A percentile compares a stretch with the other conserved stretches of the same genome.
These are phyloP conservation scores for Coemansia sp. DNA, from an alignment of 371 early-diverging fungal genomes.

Conservation along the genomic window DNA sequence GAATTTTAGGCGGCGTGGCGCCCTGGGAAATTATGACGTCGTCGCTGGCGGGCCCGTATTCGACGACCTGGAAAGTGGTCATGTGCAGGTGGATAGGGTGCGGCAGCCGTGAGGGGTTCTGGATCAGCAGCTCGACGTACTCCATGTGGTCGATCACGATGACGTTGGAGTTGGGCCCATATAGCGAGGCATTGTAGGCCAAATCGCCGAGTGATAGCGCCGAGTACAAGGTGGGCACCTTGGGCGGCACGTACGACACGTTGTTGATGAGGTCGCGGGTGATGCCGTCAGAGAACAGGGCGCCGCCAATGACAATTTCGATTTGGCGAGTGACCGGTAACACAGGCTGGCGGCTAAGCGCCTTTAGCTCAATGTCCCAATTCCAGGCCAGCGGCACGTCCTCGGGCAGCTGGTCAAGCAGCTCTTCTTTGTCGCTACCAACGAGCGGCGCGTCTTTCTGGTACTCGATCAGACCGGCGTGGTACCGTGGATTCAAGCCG, in stretches of 20 bases:
- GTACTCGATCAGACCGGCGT: slow-evolving; percentile 12
- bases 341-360: slow-evolving; percentile 8
- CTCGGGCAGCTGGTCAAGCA: background rate
- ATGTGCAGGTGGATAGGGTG: slow-evolving; percentile 84
- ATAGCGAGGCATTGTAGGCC: slow-evolving; percentile 57
- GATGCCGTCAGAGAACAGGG: slow-evolving; percentile 7
- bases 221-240: slow-evolving; percentile 67
- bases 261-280: slow-evolving; percentile 48
- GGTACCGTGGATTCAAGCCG: slow-evolving; percentile 12
- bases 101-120: slow-evolving; percentile 61
- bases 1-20: background rate
- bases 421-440: background rate
- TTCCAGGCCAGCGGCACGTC: slow-evolving; percentile 5
- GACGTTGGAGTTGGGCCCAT: slow-evolving; percentile 55
- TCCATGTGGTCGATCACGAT: slow-evolving; percentile 52
- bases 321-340: slow-evolving; percentile 8
- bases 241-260: slow-evolving; percentile 62
- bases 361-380: slow-evolving; percentile 8
- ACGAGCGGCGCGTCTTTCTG: background rate
- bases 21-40: background rate
- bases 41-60: slow-evolving; percentile 7
- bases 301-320: slow-evolving; percentile 2
- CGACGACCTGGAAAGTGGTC: slow-evolving; percentile 71
- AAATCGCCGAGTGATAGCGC: slow-evolving; percentile 59
- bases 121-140: slow-evolving; percentile 60